phyloP scores from a whole-genome alignment of 2,329 filamentous ascomycete species.

The Rachicladosporium sp. region DNA sequence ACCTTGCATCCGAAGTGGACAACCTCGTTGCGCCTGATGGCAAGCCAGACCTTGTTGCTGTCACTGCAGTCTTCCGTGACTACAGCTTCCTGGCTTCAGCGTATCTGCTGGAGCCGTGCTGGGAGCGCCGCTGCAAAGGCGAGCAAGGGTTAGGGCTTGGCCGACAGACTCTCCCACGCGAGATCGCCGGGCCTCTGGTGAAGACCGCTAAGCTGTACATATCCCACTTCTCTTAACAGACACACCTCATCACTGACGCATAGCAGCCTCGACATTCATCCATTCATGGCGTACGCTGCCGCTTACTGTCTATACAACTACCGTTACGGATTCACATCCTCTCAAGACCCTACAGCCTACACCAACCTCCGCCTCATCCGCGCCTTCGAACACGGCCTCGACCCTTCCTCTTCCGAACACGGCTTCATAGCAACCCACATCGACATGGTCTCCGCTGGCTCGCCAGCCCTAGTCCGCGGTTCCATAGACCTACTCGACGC shows the following conservation, averaged over 20 bases:
- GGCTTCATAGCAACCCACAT: conserved; percentile 94
- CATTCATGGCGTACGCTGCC: conserved; percentile 77
- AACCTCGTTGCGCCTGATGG: conserved; percentile 38
- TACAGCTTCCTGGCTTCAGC: conserved; percentile 85
- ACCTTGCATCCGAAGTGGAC: conserved; percentile 56
- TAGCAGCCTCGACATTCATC: conserved; percentile 59
- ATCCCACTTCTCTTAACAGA: not conserved
- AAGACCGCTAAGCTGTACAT: conserved; percentile 76
- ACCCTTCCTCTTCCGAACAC: conserved; percentile 77
- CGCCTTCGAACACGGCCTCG: conserved; percentile 80
- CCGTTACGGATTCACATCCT: conserved; percentile 30
- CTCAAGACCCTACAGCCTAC: conserved; percentile 37
- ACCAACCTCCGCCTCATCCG: conserved; percentile 68
- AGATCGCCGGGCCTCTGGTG: conserved; percentile 70
- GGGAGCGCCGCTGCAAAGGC: conserved; percentile 50
- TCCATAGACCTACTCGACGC: conserved; percentile 54
- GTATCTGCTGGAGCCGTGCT: conserved; percentile 85
- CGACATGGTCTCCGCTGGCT: conserved; percentile 77
- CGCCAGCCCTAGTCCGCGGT: conserved; percentile 63
- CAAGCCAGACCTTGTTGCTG: conserved; percentile 58
- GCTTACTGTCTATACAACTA: conserved; percentile 54
- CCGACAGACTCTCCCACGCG: conserved; percentile 57
- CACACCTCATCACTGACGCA: conserved; percentile 4
- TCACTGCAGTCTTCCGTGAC: conserved; percentile 82
- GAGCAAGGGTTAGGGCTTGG: conserved; percentile 69